Evolutionary conservation across 805 yeast genomes (phyloP), one percentile per base, ranked within the genome.

Genomic region (Alloascoidea africana): DNA sequence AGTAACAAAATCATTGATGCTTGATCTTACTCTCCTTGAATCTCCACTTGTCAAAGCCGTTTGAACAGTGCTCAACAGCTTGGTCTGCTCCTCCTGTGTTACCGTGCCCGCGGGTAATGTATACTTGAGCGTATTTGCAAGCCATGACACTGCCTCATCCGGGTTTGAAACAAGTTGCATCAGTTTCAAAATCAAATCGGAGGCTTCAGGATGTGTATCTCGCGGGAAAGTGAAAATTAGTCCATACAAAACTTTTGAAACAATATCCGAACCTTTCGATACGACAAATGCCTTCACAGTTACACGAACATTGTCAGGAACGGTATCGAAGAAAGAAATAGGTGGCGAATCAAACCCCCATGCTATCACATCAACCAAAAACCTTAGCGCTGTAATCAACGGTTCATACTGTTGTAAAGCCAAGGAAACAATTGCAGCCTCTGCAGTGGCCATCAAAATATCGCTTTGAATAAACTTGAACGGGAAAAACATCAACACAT

Each of bases 341-440:
- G 96, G 95, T 2, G 95, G 86, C 5, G 70, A 62, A 17, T 69
- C 77, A 45, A 78, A 72, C 1, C 94, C 95, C 89, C 93, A 87
- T 4, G 86, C 71, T 16, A 82, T 57, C 27, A 85, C 63, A 53
- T 91, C 98, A 45, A 83, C 77, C 46, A 87, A 56, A 53, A 73
- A 85, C 50, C 84, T 86, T 40, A 87, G 59, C 14, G 78, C 71
- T 2, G 85, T 65, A 32, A 68, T 62, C 41, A 85, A 61, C 3
- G 94, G 78, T 42, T 81, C 91, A 41, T 65, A 66, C 50, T 84
- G 86, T 42, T 74, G 76, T 33, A 78, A 61, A 16, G 53, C 57
- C 47, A 73, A 60, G 16, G 73, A 67, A 39, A 66, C 61, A 30
- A 81, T 49, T 3, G 84, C 69, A 3, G 81, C 69, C 36, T 77